A percentile compares a stretch with the other conserved stretches of the same genome.
Evolutionary conservation across 1,284 basidiomycete species (phyloP).

Genomic region (Leucoagaricus sp.): DNA sequence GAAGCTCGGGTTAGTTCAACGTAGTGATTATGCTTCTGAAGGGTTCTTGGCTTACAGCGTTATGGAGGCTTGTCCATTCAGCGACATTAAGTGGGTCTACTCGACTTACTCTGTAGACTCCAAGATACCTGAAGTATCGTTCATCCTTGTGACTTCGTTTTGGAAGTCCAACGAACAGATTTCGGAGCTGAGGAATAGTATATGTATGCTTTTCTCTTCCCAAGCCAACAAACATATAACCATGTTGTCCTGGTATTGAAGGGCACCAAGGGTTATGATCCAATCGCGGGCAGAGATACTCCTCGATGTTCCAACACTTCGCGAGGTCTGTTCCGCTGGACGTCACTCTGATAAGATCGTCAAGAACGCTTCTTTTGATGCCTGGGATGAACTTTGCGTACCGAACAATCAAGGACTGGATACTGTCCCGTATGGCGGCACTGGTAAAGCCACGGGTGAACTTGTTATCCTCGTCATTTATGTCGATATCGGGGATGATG

Average conservation of each 20-base stretch:
- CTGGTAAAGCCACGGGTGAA: slow-evolving; percentile 36
- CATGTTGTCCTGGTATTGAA: slow-evolving; percentile 39
- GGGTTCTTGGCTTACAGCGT: slow-evolving; percentile 26
- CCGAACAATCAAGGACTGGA: slow-evolving; percentile 37
- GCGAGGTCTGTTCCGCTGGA: slow-evolving; percentile 27
- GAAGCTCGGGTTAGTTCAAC: background rate
- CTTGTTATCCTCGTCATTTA: slow-evolving; percentile 21
- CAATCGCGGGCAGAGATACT: slow-evolving; percentile 42
- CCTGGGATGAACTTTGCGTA: slow-evolving; percentile 17
- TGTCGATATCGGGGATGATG: slow-evolving; percentile 21
- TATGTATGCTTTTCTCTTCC: slow-evolving; percentile 40
- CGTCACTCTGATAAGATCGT: slow-evolving; percentile 23
- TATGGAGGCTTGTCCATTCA: slow-evolving; percentile 42
- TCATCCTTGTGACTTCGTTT: slow-evolving; percentile 20
- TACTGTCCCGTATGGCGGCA: slow-evolving; percentile 32
- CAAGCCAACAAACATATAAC: slow-evolving; percentile 48
- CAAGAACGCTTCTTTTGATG: background rate
- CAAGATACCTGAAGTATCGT: slow-evolving; percentile 39
- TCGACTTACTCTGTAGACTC: slow-evolving; percentile 38
- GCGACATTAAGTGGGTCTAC: slow-evolving; percentile 34
- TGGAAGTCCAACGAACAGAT: slow-evolving; percentile 41
- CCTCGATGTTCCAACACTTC: slow-evolving; percentile 29
- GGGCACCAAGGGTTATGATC: slow-evolving; percentile 49
- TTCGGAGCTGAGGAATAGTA: slow-evolving; percentile 31
- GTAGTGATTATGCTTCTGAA: background rate